Evolutionary conservation across 2,329 filamentous ascomycete genomes (phyloP).

Genomic region (Epichloe typhina): DNA sequence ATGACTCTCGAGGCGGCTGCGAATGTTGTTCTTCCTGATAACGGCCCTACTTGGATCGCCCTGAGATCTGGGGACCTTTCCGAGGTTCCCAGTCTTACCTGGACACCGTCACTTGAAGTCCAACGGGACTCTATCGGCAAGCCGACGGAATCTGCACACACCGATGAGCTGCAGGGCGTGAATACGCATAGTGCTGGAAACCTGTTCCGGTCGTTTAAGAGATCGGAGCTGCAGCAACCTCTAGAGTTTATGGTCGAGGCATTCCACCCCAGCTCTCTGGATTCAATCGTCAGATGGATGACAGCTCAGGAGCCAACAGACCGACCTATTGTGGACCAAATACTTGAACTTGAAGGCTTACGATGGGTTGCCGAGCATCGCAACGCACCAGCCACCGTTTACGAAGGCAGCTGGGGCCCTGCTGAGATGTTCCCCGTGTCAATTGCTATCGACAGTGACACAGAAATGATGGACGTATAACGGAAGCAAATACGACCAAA

Average conservation of each 20-base stretch:
- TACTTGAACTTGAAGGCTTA: conserved; percentile 61
- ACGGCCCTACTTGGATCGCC: conserved; percentile 81
- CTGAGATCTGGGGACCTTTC: conserved; percentile 81
- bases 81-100: conserved; percentile 78
- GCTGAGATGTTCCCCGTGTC: conserved; percentile 34
- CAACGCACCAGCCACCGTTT: conserved; percentile 82
- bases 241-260: conserved; percentile 83
- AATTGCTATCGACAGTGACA: conserved; percentile 30
- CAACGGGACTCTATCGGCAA: conserved; percentile 56
- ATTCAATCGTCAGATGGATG: conserved; percentile 79
- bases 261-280: conserved; percentile 59
- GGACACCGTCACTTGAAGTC: conserved; percentile 58
- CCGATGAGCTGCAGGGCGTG: conserved; percentile 19
- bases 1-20: conserved; percentile 91
- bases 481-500: conserved; percentile 4
- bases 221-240: conserved; percentile 44
- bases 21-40: conserved; percentile 87
- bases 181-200: conserved; percentile 21
- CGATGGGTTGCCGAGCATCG: conserved; percentile 68
- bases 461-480: conserved; percentile 48
- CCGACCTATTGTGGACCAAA: conserved; percentile 61
- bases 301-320: conserved; percentile 60
- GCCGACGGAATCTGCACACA: conserved; percentile 19
- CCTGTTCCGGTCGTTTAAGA: conserved; percentile 32
- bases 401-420: conserved; percentile 91